Base-by-base conservation (phyloP, 352 stramenopile genomes). In the Phytopythium oedochilum region DNA sequence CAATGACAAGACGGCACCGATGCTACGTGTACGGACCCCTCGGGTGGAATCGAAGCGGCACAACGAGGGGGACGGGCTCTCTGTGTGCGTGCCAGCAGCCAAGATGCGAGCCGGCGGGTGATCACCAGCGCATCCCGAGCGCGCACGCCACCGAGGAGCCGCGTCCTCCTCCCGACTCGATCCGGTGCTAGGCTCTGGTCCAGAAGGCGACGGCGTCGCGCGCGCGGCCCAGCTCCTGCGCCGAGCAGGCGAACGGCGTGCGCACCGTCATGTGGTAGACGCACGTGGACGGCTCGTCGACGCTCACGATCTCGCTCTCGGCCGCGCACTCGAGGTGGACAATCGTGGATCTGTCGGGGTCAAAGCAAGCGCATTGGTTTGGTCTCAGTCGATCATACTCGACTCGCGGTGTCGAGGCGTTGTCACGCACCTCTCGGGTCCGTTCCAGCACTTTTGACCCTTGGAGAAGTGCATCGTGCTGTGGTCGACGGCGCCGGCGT, bases 261-360 rank as follows among this genome's bases (percentile, higher is more conserved):
- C 60, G 77, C 64, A 97, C 78, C 26, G 61, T 55, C 67, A 98
- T 93, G 22, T 94, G 80, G 64, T 98, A 98, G 28, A 88, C 64
- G 62, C 93, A 98, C 3, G 89, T 98, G 46, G 92, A 88, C 20
- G 92, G 92, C 67, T 98, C 93, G 39, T 97, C 86, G 0, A 97
- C 88, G n/a, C 73, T 83, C 11, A 96, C 17, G 48, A 98, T 78
- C 47, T 89, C 86, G 25, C 91, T 84, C 12, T 86, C 73, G 0
- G 70, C 50, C 3, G 88, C 89, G 60, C 93, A 98, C 31, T 80
- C 81, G 20, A 98, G 63, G 22, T 71, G 55, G 18, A 96, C 85
- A 4, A 73, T 63, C 5, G 91, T 83, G 20, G 77, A 88, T 34
- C 75, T 86, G 42, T n/a, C 5, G 23, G 0, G 12, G n/a, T 42